Evolutionary conservation across 495 filamentous ascomycete species (phyloP), one percentile per base, ranked within the genome.

Genomic region (Corynascus novoguineensis): DNA sequence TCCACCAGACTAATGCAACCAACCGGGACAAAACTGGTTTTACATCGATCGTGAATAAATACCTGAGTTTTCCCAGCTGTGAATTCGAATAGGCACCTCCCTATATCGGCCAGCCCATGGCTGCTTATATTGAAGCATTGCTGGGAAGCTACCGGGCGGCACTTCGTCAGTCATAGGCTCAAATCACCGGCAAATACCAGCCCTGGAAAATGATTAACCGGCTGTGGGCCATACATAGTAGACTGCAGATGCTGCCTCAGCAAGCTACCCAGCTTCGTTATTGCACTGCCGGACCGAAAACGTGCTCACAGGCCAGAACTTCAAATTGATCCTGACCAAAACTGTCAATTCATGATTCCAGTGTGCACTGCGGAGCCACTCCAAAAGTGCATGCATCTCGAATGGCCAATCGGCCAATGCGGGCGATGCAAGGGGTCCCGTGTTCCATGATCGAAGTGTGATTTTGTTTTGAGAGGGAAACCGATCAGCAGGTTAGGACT

Each of bases 181-280:
- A 59, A 42, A 53, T 59, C 41, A 47, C 25, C 56, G 31, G 57
- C 57, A 46, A 53, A 54, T 48, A 32, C 21, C 41, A 42, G 28
- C 9, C 37, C 21, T 29, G n/a, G 6, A 53, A 50, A 59, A n/a
- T n/a, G 46, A 59, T 59, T 54, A 50, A 28, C 42, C 37, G 12
- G 15, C 56, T 38, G 49, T 49, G 29, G 47, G 37, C 56, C 40
- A 46, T 46, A 53, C 10, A 49, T 53, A 49, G 57, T 32, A 51
- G 32, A 32, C n/a, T 24, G 35, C 56, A 40, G 28, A 57, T 32
- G 22, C 45, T n/a, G n/a, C n/a, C n/a, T n/a, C n/a, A n/a, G n/a
- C 24, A 40, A 15, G 32, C 45, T 50, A 14, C 1, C 19, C 28
- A 50, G 19, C 19, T 47, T 17, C 37, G 2, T 8, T 37, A 4